A percentile compares a stretch with the other conserved stretches of the same genome.
Conservation (phyloP, 345 rosid species). For the Durio zibethinus region DNA sequence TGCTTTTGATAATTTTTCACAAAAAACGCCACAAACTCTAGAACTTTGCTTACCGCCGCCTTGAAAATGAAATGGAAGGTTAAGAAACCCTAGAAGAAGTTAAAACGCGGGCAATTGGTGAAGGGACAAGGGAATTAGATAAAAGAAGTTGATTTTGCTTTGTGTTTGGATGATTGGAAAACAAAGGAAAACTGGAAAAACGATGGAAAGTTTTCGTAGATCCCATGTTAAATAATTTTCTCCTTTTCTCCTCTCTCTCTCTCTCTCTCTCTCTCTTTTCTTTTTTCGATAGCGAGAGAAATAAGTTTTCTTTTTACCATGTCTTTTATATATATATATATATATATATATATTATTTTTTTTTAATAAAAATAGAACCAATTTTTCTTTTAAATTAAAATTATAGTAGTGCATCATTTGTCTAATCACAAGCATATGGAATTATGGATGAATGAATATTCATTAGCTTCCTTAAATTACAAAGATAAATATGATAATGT, state of each 20-base stretch:
- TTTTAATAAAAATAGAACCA: too few relatives aligned
- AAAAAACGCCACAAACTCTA: background rate
- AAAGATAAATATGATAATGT: too few relatives aligned
- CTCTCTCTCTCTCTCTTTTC: background rate
- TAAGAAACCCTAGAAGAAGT: background rate
- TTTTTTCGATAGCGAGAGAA: background rate
- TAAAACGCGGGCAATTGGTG: background rate
- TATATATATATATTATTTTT: too few relatives aligned
- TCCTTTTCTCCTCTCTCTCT: background rate
- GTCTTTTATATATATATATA: too few relatives aligned
- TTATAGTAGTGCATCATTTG: too few relatives aligned
- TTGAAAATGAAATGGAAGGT: background rate
- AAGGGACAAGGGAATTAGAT: background rate
- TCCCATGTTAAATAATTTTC: background rate
- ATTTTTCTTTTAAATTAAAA: too few relatives aligned
- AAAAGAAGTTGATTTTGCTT: background rate
- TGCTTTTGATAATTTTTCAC: background rate
- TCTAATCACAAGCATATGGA: too few relatives aligned
- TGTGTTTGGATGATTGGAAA: constrained; percentile 12
- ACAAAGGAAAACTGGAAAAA: background rate
- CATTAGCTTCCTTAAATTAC: too few relatives aligned
- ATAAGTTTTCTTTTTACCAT: background rate
- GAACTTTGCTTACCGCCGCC: background rate
- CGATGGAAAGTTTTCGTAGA: background rate
- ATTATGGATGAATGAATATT: too few relatives aligned